phyloP scores from a whole-genome alignment of 768 basidiomycete genomes.

The Termitomyces sp. region DNA sequence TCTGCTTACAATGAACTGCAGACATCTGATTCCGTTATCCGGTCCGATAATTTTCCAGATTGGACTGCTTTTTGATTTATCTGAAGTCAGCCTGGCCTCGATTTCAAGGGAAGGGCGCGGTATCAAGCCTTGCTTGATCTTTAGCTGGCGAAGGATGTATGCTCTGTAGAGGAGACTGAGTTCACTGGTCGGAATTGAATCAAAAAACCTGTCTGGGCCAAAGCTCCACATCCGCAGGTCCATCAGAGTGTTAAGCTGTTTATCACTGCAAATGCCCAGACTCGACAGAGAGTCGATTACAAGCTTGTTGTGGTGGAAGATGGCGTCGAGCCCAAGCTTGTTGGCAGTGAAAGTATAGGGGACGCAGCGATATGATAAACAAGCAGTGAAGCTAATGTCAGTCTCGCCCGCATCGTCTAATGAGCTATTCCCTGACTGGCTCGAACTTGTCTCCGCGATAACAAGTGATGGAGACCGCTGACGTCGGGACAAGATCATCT shows the following conservation, averaged over 20 bases:
- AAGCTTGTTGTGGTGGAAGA: neutral
- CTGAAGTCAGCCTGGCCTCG: neutral
- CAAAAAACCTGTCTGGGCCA: neutral
- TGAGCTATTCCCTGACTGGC: neutral
- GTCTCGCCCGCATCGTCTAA: neutral
- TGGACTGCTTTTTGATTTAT: neutral
- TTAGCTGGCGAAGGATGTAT: neutral
- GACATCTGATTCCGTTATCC: neutral
- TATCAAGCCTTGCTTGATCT: neutral
- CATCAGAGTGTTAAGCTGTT: neutral
- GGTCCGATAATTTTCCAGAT: neutral
- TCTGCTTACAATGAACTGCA: neutral
- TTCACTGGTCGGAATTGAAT: neutral
- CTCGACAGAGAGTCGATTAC: neutral
- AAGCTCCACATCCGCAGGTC: neutral
- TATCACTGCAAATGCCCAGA: neutral
- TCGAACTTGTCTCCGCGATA: neutral
- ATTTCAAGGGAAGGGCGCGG: neutral
- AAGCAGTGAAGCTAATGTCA: neutral
- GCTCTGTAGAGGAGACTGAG: neutral
- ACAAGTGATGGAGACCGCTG: neutral
- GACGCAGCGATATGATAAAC: neutral
- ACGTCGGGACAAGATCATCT: neutral
- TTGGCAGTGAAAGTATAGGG: too few species aligned
- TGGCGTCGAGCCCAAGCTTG: neutral